Evolutionary conservation across 2,329 filamentous ascomycete genomes (phyloP).

Genomic region (Cadophora gregata): DNA sequence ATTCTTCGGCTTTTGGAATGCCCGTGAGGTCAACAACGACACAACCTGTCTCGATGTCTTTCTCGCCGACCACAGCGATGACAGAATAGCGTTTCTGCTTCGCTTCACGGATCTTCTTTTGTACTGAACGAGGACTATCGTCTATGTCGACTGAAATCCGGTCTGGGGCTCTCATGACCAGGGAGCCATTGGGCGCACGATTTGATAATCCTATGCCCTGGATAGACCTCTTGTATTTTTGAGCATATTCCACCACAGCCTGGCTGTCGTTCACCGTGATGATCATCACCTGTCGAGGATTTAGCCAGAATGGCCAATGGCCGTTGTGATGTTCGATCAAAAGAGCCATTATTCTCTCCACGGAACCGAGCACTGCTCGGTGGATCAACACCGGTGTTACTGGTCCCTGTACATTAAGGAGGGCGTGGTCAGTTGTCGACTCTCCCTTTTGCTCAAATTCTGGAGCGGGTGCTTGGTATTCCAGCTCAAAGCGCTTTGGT

Average conservation of each 20-base stretch:
- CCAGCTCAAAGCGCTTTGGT: conserved; percentile 78
- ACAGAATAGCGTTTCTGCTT: conserved; percentile 73
- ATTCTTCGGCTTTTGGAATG: conserved; percentile 38
- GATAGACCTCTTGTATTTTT: conserved; percentile 29
- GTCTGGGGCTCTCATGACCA: conserved; percentile 21
- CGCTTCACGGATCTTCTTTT: conserved; percentile 76
- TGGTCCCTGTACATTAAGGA: conserved; percentile 59
- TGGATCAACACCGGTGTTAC: conserved; percentile 82
- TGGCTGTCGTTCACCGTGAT: conserved; percentile 70
- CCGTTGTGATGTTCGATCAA: conserved; percentile 84
- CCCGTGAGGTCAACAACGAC: conserved; percentile 56
- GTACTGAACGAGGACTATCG: conserved; percentile 63
- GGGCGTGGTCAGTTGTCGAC: conserved; percentile 54
- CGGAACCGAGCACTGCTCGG: conserved; percentile 81
- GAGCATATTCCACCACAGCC: conserved; percentile 39
- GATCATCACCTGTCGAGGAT: conserved; percentile 77
- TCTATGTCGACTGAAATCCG: conserved; percentile 73
- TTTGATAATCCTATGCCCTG: not conserved
- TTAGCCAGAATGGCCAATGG: conserved; percentile 88
- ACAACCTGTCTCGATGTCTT: conserved; percentile 63
- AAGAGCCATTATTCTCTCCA: conserved; percentile 84
- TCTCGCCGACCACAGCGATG: conserved; percentile 74
- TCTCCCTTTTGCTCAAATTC: conserved; percentile 62
- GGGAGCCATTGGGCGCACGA: conserved; percentile 37
- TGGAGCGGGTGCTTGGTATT: conserved; percentile 74